phyloP scores from a whole-genome alignment of 208 protist species.

The Leishmania mexicana region DNA sequence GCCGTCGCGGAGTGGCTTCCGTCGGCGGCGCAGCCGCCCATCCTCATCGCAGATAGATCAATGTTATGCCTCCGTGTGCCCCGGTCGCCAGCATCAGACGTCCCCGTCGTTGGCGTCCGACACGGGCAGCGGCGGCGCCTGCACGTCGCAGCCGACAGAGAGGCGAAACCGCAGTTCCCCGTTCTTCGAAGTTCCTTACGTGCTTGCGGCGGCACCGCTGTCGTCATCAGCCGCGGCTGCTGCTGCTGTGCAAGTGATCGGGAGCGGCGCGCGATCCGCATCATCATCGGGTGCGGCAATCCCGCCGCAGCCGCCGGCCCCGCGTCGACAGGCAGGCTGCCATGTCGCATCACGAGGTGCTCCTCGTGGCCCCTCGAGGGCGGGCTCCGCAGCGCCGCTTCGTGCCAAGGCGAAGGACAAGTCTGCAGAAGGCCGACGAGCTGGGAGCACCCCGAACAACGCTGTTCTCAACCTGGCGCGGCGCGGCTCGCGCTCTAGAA shows the following conservation, averaged over 20 bases:
- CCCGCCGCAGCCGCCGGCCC: background rate
- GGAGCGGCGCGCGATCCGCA: background rate
- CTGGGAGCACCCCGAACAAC: background rate
- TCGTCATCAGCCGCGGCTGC: conserved; percentile 18
- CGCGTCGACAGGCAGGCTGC: background rate
- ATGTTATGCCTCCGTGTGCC: conserved; percentile 1
- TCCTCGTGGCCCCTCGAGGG: background rate
- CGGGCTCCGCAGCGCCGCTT: background rate
- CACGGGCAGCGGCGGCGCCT: background rate
- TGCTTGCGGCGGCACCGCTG: conserved; percentile 21
- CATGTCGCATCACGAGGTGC: background rate
- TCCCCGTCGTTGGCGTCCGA: background rate
- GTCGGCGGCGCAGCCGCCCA: background rate
- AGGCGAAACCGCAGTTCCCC: conserved; percentile 14
- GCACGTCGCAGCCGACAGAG: background rate
- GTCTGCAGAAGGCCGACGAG: background rate
- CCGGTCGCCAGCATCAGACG: background rate
- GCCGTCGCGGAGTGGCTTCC: background rate
- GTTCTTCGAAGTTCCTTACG: conserved; percentile 23
- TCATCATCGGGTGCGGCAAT: background rate
- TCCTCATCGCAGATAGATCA: background rate
- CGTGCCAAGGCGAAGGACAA: background rate
- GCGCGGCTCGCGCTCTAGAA: background rate
- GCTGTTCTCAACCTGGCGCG: background rate
- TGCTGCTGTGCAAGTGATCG: conserved; percentile 20